Evolutionary conservation across 768 basidiomycete species (phyloP).

Genomic region (Lactifluus hygrophoroides): DNA sequence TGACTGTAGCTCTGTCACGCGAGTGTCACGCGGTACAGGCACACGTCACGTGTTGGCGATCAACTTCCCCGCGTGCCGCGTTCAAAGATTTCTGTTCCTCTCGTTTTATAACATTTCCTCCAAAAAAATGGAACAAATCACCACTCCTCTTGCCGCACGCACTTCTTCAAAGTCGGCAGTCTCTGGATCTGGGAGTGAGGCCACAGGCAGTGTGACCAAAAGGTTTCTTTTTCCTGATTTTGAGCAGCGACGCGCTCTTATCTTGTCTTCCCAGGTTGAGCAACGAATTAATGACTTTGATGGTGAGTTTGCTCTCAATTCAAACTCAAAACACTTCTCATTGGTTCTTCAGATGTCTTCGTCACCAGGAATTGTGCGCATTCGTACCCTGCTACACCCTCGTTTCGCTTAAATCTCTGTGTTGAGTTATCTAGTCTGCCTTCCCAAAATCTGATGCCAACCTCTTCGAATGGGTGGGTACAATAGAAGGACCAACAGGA

Average conservation of each 20-base stretch:
- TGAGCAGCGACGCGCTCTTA: constrained; percentile 5
- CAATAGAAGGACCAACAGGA: constrained; percentile 71
- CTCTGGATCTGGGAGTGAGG: constrained; percentile 44
- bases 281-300: constrained; percentile 81
- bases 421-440: constrained; percentile 49
- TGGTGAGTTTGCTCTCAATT: constrained; percentile 44
- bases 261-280: constrained; percentile 42
- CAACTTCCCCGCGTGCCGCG: no score
- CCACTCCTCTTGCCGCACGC: constrained; percentile 51
- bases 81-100: neutral
- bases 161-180: constrained; percentile 49
- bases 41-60: neutral
- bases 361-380: constrained; percentile 76
- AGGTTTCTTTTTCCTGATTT: constrained; percentile 37
- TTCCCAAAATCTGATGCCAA: constrained; percentile 84
- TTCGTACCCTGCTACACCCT: no score
- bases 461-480: constrained; percentile 85
- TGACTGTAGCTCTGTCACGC: no score
- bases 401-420: neutral
- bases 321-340: neutral
- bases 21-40: no score
- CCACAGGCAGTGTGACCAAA: constrained; percentile 75
- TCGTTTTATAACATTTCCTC: neutral
- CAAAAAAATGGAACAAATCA: constrained; percentile 59
- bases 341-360: constrained; percentile 59